Base-by-base conservation (phyloP, 2,329 filamentous ascomycete genomes). In the Xylaria sp. region DNA sequence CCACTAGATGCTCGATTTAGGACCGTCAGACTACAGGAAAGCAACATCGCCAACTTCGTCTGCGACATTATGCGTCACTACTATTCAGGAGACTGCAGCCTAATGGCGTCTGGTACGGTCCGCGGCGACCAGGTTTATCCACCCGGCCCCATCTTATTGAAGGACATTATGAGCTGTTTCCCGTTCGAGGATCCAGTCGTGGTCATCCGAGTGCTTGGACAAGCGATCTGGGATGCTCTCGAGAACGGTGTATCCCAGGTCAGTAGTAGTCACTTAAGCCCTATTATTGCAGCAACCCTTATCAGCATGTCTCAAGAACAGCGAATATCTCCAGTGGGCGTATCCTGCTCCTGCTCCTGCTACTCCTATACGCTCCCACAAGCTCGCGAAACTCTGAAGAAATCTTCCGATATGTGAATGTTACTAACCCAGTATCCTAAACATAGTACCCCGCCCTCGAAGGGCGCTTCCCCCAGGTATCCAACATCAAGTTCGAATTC, bases 181-280 rank as follows among this genome's bases (percentile, higher is more conserved):
- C 94, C 94, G 0, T 97, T 98, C 74, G 94, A 97, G 77, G 94
- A 97, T 71, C 93, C 94, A 0, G 92, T 94, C 1, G 91, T 97
- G 0, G 88, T 97, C 3, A 83, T 97, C 68, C 87, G 86, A 40
- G 85, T 93, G 4, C 89, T 84, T 0, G 94, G 94, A 0, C 84
- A 88, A 73, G 91, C 90, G 0, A 88, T 98, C 37, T 84, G 90
- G 75, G 90, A 89, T n/a, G 94, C 94, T 0, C 80, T 97, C 1
- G 94, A 97, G 79, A 97, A 97, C 74, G 89, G 91, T 0, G 90
- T 98, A 0, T 91, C 90, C 50, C 86, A 89, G 74, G 44, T 48
- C 42, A 44, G 40, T 42, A 44, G 44, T 12, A 48, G 21, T 48
- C 21, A 48, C 44, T 12, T 12, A 3, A 1, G 12, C n/a, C 44